Conservation (phyloP, 2,329 filamentous ascomycete genomes). For the Cylindrodendrum hubeiense region DNA sequence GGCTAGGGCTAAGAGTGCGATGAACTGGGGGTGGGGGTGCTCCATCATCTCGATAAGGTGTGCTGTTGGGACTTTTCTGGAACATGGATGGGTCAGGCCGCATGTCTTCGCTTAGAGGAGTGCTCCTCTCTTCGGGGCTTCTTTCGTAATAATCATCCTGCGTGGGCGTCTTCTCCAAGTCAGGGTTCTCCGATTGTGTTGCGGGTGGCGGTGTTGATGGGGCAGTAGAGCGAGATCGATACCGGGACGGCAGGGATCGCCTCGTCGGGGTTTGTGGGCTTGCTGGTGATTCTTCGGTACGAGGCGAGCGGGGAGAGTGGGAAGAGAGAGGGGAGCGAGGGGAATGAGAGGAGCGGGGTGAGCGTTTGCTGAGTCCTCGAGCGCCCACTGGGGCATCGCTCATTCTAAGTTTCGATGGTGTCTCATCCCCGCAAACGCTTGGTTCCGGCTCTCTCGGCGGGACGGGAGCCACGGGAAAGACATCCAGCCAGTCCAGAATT, state of each 20-base stretch:
- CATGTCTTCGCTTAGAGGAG: conserved; percentile 52
- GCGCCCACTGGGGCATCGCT: conserved; percentile 50
- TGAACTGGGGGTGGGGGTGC: conserved; percentile 69
- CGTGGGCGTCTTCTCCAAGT: conserved; percentile 54
- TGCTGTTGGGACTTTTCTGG: conserved; percentile 48
- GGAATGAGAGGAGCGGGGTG: conserved; percentile 34
- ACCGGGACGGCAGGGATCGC: conserved; percentile 39
- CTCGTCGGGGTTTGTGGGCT: conserved; percentile 51
- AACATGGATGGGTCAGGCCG: conserved; percentile 53
- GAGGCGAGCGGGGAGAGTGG: conserved; percentile 33
- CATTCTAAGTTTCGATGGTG: conserved; percentile 17
- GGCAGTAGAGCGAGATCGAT: conserved; percentile 40
- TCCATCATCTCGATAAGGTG: conserved; percentile 62
- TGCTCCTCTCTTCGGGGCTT: conserved; percentile 43
- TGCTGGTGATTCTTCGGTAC: conserved; percentile 38
- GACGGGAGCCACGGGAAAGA: conserved; percentile 70
- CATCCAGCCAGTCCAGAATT: conserved; percentile 86
- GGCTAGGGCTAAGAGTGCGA: conserved; percentile 53
- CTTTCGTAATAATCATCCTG: conserved; percentile 39
- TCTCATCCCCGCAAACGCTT: conserved; percentile 46
- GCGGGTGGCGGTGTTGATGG: conserved; percentile 42
- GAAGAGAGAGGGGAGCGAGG: conserved; percentile 28
- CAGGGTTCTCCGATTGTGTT: conserved; percentile 38
- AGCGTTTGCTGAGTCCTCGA: conserved; percentile 41
- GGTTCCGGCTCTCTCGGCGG: conserved; percentile 58